Evolutionary conservation across 2,329 filamentous ascomycete species (phyloP).

Genomic region (Aspergillus terreus): DNA sequence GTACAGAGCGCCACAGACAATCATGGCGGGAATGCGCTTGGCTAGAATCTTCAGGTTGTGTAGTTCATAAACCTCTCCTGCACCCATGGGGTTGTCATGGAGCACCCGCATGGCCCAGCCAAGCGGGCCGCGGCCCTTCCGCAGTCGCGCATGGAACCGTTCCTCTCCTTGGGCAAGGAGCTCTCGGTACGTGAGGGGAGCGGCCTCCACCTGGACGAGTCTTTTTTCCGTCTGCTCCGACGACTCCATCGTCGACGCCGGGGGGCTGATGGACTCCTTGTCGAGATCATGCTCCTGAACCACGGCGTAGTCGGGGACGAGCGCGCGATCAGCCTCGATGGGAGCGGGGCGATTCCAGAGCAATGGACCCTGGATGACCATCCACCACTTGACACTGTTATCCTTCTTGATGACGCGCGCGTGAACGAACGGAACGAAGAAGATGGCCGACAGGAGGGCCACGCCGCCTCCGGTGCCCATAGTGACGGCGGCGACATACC

Average conservation of each 20-base stretch:
- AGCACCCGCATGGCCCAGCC: conserved; percentile 80
- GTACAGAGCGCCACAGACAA: conserved; percentile 63
- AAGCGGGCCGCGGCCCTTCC: conserved; percentile 62
- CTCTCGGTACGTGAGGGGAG: conserved; percentile 58
- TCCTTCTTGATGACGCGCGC: conserved; percentile 67
- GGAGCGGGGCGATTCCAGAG: conserved; percentile 59
- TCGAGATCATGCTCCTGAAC: conserved; percentile 60
- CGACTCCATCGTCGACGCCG: conserved; percentile 8
- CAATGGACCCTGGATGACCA: conserved; percentile 60
- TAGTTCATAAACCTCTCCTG: conserved; percentile 70
- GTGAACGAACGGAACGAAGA: conserved; percentile 71
- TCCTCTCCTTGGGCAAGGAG: conserved; percentile 56
- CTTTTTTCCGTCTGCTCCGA: conserved; percentile 32
- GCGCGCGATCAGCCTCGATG: conserved; percentile 50
- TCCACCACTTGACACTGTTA: conserved; percentile 60
- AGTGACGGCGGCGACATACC: conserved; percentile 65
- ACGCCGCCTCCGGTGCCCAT: conserved; percentile 62
- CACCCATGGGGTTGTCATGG: conserved; percentile 67
- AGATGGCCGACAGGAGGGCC: conserved; percentile 57
- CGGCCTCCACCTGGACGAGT: conserved; percentile 46
- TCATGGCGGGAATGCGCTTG: conserved; percentile 66
- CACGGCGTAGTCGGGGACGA: conserved; percentile 73
- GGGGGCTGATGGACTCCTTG: conserved; percentile 29
- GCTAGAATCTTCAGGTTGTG: conserved; percentile 63
- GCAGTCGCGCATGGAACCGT: conserved; percentile 61